Evolutionary conservation across 805 yeast species (phyloP), one percentile per base, ranked within the genome.

Genomic region (Saccharomycopsis sp.): DNA sequence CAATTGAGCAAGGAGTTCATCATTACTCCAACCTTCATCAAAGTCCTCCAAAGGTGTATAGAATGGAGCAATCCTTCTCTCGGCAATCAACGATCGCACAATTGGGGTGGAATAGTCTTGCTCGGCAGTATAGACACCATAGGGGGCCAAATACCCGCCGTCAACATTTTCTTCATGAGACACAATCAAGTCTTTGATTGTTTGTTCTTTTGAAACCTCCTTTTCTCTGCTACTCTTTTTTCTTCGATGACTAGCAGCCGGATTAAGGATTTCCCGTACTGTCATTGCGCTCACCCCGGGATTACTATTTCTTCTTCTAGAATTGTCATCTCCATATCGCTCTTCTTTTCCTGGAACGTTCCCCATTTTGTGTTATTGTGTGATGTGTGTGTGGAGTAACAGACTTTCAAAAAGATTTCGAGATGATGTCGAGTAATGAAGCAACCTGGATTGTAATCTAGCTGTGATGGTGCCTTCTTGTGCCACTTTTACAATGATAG

Each of bases 141-240:
- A 84, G 0, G 97, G 96, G 1, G 94, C 95, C 48, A 89, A 61
- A 55, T 64, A 87, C 2, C 98, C 98, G 15, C 98, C 98, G 61
- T 92, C 97, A 12, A 89, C 95, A 48, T 66, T 74, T 53, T 85
- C 94, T 30, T 66, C 66, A 52, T 59, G 71, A 46, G 69, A 64
- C 2, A 82, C 85, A 17, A 82, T 62, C 40, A 82, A 61, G 18
- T 75, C 69, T 47, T 62, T 51, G 40, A 72, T 73, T 51, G 77
- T 85, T 13, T 60, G 59, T 46, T 77, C 82, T 41, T 69, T 69
- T 38, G 57, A 56, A 38, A 54, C 56, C 44, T 71, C 78, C 53
- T 71, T 74, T 29, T 81, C 88, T 36, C 63, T 71, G n/a, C 69
- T 68, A 23, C 59, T 57, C 35, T 61, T 65, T 43, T 56, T 60